Evolutionary conservation across 768 basidiomycete species (phyloP).

Genomic region (Tulasnella calospora): DNA sequence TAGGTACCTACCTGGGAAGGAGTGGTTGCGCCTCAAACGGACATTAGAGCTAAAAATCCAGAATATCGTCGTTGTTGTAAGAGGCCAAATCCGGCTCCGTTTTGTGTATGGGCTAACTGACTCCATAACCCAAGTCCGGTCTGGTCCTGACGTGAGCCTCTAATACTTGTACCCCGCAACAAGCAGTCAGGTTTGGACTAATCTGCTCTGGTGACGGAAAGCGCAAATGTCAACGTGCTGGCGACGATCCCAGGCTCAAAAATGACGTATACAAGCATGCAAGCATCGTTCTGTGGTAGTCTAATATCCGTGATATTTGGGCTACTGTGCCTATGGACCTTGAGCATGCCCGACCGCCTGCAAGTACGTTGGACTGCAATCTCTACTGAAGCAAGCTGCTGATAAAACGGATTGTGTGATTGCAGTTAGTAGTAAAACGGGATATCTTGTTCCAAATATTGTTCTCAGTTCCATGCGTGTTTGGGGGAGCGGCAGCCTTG

Average conservation of each 20-base stretch:
- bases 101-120: not conserved
- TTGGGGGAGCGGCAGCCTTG: conserved; percentile 6
- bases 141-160: not conserved
- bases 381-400: not conserved
- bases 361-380: not conserved
- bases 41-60: conserved; percentile 7
- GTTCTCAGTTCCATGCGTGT: conserved; percentile 3
- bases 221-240: conserved; percentile 6
- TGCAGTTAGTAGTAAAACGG: not conserved
- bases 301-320: conserved; percentile 12
- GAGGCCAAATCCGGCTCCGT: not conserved
- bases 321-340: conserved; percentile 10
- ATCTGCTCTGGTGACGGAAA: not conserved
- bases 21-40: conserved; percentile 1
- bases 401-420: not conserved
- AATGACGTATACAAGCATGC: conserved; percentile 12
- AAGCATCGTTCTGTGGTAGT: conserved; percentile 7
- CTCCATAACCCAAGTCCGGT: not conserved
- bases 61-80: conserved; percentile 16
- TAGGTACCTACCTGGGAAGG: not conserved
- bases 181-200: too few relatives aligned
- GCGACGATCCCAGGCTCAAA: not conserved
- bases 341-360: not conserved
- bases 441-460: not conserved
- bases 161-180: not conserved